phyloP scores from a whole-genome alignment of 768 basidiomycete species.

The Amanita fuliginea region DNA sequence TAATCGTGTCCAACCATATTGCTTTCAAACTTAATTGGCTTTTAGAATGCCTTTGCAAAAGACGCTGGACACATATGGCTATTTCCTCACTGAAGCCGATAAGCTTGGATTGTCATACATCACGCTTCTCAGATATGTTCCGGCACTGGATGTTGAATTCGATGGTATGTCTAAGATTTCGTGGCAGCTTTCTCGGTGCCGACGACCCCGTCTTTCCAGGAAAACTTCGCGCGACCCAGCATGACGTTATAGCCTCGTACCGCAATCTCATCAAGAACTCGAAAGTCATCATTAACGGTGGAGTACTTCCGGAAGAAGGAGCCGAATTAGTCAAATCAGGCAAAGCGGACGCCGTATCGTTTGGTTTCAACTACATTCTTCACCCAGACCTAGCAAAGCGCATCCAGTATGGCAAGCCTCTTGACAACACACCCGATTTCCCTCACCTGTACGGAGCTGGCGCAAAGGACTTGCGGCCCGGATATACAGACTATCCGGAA shows the following conservation, averaged over 20 bases:
- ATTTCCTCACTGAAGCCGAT: conserved; percentile 29
- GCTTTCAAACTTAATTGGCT: background rate
- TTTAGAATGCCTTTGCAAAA: conserved; percentile 32
- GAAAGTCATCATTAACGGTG: conserved; percentile 26
- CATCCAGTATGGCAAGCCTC: conserved; percentile 21
- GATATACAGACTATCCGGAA: conserved; percentile 27
- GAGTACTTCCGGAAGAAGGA: conserved; percentile 25
- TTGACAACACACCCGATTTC: conserved; percentile 21
- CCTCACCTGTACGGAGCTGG: conserved; percentile 17
- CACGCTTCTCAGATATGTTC: conserved; percentile 18
- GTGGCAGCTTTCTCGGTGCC: background rate
- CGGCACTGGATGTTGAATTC: conserved; percentile 13
- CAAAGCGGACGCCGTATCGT: conserved; percentile 24
- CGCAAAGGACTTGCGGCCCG: conserved; percentile 16
- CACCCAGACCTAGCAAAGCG: conserved; percentile 32
- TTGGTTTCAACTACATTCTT: conserved; percentile 25
- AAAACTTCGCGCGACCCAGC: conserved; percentile 21
- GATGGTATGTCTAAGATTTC: conserved; percentile 17
- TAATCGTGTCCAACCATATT: background rate
- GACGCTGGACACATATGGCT: conserved; percentile 27
- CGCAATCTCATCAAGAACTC: conserved; percentile 23
- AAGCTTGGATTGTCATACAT: conserved; percentile 25
- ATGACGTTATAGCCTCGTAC: conserved; percentile 30
- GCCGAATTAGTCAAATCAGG: conserved; percentile 21
- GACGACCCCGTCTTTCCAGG: conserved; percentile 12